Base-by-base conservation (phyloP, 331 rosid genomes). In the Pyrus hybrid region DNA sequence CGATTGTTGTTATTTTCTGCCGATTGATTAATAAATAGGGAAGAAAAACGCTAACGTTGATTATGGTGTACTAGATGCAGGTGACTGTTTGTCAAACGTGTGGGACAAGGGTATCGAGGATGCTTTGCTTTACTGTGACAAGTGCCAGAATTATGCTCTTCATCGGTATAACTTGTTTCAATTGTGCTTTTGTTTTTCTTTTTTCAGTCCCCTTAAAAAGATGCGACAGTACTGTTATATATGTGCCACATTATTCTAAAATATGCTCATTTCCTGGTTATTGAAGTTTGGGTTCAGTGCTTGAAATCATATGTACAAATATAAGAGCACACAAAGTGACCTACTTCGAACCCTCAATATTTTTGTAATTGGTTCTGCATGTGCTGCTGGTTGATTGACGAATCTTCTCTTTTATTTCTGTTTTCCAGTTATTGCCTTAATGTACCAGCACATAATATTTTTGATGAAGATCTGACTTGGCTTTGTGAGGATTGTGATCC, bases 391-490 rank as follows among this genome's bases (percentile, higher is more conserved):
- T 69, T 35, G 51, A 64, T 37, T 71, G 33, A 43, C 63, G 75
- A 58, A 70, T 57, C 75, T 35, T 56, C 71, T 13, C 51, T 68
- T 33, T n/a, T 61, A 25, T 60, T 77, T 30, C 9, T 47, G 54
- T 49, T 69, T 82, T 78, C 60, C 86, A 91, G 96, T 70, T 91
- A 91, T 80, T 90, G 96, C 87, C 73, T 87, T 23, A 84, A 81
- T 20, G 85, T 69, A 37, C 33, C 67, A 68, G 90, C 96, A 51
- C 77, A 81, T 30, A 30, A 49, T 54, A 71, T 83, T 47, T 74
- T 79, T 54, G 35, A 58, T 11, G 81, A 80, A 25, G 76, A 79
- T n/a, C 81, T 82, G 72, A 80, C 68, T 35, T 93, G 97, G 98
- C 76, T 81, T 70, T 93, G 98, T 75, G 89, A 77, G 80, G 91